Evolutionary conservation across 176 grass and related monocot genomes (phyloP).

Genomic region (Cymbopogon citratus): DNA sequence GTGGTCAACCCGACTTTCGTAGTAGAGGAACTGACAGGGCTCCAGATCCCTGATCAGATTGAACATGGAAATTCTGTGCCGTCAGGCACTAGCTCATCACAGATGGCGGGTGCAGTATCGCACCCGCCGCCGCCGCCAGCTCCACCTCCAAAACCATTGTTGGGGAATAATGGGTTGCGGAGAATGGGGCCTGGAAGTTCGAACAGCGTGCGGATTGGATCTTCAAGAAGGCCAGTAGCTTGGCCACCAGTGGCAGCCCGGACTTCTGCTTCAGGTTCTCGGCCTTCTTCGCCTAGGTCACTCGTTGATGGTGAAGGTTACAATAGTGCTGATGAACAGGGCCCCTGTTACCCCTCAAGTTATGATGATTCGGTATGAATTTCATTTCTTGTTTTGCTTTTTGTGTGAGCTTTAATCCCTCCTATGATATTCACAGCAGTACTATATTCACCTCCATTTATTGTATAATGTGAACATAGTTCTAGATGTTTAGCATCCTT

Average conservation of each 20-base stretch:
- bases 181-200: slow-evolving; percentile 61
- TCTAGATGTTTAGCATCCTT: not conserved
- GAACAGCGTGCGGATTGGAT: slow-evolving; percentile 51
- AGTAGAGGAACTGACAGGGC: slow-evolving; percentile 36
- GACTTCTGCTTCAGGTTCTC: slow-evolving; percentile 69
- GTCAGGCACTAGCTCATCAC: slow-evolving; percentile 32
- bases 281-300: slow-evolving; percentile 88
- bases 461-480: slow-evolving; percentile 1
- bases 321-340: slow-evolving; percentile 96
- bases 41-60: slow-evolving; percentile 38
- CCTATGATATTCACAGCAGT: not conserved
- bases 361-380: slow-evolving; percentile 85
- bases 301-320: slow-evolving; percentile 86
- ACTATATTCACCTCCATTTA: not conserved
- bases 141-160: slow-evolving; percentile 68
- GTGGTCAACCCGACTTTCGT: slow-evolving; percentile 41
- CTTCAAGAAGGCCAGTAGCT: slow-evolving; percentile 76
- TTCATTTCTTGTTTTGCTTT: slow-evolving; percentile 21
- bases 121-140: slow-evolving; percentile 73
- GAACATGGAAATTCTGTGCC: slow-evolving; percentile 40
- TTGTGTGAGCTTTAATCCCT: slow-evolving; percentile 11
- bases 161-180: slow-evolving; percentile 44
- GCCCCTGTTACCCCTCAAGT: slow-evolving; percentile 55
- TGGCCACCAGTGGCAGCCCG: slow-evolving; percentile 56
- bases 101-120: slow-evolving; percentile 36